Conservation (phyloP, 106 monocot genomes). For the Posidonia australis region DNA sequence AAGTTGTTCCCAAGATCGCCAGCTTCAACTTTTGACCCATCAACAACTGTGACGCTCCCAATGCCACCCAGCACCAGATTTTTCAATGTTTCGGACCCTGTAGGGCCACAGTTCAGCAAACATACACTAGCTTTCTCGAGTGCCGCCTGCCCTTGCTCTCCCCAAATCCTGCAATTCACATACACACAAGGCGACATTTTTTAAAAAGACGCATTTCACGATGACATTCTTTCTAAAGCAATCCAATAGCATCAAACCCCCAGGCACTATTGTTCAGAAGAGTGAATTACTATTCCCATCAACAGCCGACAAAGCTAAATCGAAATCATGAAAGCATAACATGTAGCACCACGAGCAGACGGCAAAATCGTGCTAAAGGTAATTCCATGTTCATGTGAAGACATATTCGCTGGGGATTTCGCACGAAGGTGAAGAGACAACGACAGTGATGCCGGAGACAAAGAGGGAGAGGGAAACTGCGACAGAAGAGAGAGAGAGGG, state of each 20-base stretch:
- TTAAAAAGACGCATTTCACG: no score
- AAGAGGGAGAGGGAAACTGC: neutral
- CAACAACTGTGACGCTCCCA: slow-evolving; percentile 80
- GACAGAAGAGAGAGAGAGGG: neutral
- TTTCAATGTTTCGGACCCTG: slow-evolving; percentile 89
- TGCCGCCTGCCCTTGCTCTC: slow-evolving; percentile 88
- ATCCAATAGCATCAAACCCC: no score
- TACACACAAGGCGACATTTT: no score
- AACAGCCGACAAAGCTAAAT: no score
- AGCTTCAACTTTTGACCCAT: slow-evolving; percentile 72
- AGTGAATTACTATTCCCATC: no score
- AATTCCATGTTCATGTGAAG: neutral
- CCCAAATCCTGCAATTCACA: slow-evolving; percentile 74
- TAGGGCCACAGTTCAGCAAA: slow-evolving; percentile 90
- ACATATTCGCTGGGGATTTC: fast-evolving
- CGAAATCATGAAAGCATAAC: no score
- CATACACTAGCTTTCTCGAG: slow-evolving; percentile 84
- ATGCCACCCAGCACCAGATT: slow-evolving; percentile 97
- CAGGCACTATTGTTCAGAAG: no score
- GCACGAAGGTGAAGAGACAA: neutral
- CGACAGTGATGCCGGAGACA: neutral
- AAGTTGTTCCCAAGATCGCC: slow-evolving; percentile 92
- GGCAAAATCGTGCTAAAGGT: no score
- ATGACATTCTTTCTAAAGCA: no score
- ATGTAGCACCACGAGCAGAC: no score